Percentiles rank a stretch among this genome's conserved stretches.
These are phyloP conservation scores for Colletotrichum sp. DNA, from an alignment of 2,329 filamentous ascomycete species.

Conservation along the genomic window DNA sequence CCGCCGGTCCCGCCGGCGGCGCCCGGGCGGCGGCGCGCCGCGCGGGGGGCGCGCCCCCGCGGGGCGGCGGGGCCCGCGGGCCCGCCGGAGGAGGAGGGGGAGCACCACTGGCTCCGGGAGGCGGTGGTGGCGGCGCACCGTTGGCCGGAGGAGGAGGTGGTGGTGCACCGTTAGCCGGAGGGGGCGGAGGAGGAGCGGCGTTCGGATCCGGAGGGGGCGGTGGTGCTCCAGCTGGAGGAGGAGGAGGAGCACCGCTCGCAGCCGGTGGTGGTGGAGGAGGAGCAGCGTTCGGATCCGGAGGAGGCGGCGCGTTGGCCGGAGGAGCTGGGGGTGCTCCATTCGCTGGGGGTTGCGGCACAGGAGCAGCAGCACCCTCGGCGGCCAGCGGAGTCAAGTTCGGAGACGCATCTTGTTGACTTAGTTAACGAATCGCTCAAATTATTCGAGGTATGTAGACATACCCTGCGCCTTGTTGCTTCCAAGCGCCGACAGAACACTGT, in stretches of 20 bases:
- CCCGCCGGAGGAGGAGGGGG: background rate
- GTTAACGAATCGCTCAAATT: background rate
- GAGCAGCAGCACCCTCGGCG: background rate
- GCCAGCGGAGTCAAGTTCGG: background rate
- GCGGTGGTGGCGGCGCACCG: background rate
- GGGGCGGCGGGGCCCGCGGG: too few relatives aligned
- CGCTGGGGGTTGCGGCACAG: background rate
- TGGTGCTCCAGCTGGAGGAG: background rate
- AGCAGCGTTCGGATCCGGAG: background rate
- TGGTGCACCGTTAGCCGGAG: background rate
- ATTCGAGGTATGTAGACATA: background rate
- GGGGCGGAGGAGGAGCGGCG: background rate
- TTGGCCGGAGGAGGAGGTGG: background rate
- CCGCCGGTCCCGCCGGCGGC: too few relatives aligned
- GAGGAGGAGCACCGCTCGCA: background rate
- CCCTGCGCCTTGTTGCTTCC: background rate
- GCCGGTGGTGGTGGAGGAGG: background rate
- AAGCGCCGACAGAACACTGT: background rate
- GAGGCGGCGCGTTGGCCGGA: background rate
- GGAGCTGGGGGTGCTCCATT: background rate
- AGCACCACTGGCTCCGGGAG: background rate
- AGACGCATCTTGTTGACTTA: background rate
- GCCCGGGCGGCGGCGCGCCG: too few relatives aligned
- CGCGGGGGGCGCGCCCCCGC: too few relatives aligned
- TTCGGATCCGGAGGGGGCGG: background rate